Conservation (phyloP, 2,329 filamentous ascomycete genomes). For the Phialophora chinensis region DNA sequence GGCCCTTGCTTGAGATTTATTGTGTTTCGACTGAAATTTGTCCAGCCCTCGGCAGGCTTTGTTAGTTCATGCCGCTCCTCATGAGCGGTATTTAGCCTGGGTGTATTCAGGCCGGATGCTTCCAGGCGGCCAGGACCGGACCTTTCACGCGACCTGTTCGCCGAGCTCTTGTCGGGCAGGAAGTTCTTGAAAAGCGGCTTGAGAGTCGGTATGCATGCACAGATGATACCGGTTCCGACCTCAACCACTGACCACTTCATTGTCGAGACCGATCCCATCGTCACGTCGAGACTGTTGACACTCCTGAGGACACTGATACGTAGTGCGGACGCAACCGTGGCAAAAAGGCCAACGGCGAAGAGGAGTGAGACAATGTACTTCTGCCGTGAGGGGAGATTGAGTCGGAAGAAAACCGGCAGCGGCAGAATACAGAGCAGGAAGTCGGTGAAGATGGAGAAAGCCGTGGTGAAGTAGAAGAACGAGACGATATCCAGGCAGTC, state of each 20-base stretch:
- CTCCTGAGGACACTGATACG: slow-evolving; percentile 54
- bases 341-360: slow-evolving; percentile 59
- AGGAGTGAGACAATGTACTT: slow-evolving; percentile 56
- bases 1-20: slow-evolving; percentile 24
- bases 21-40: slow-evolving; percentile 25
- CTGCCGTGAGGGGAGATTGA: slow-evolving; percentile 57
- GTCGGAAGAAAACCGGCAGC: slow-evolving; percentile 54
- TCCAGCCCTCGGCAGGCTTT: slow-evolving; percentile 31
- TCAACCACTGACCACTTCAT: slow-evolving; percentile 57
- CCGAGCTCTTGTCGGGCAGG: slow-evolving; percentile 43
- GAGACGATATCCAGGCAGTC: slow-evolving; percentile 56
- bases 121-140: slow-evolving; percentile 11
- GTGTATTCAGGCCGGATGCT: slow-evolving; percentile 19
- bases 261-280: slow-evolving; percentile 48
- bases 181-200: slow-evolving; percentile 52
- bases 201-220: slow-evolving; percentile 52
- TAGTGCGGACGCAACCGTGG: slow-evolving; percentile 56
- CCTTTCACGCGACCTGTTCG: slow-evolving; percentile 23
- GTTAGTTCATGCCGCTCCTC: slow-evolving; percentile 35
- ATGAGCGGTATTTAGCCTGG: slow-evolving; percentile 14
- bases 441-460: slow-evolving; percentile 67
- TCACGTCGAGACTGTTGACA: slow-evolving; percentile 46
- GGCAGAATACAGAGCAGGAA: slow-evolving; percentile 61
- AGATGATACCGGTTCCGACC: slow-evolving; percentile 51
- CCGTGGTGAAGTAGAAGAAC: slow-evolving; percentile 61